A percentile compares a stretch with the other conserved stretches of the same genome.
These are phyloP conservation scores for Diversispora eburnea DNA, from an alignment of 192 early-diverging fungal species.

Conservation along the genomic window DNA sequence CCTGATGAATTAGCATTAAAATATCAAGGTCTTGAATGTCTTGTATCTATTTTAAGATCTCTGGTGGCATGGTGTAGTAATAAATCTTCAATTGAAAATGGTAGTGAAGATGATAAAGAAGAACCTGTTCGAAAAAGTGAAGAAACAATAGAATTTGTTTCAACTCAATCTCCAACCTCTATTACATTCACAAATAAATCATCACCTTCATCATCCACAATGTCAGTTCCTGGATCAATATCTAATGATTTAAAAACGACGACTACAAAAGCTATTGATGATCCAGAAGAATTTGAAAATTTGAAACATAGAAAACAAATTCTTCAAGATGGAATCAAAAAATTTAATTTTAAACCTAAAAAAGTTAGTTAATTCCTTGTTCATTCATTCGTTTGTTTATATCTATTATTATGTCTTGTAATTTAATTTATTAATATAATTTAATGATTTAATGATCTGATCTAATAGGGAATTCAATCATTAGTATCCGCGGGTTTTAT, in stretches of 20 bases:
- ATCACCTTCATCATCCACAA: constrained; percentile 32
- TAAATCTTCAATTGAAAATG: constrained; percentile 10
- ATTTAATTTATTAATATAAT: background rate
- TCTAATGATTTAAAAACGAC: background rate
- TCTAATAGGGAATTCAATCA: constrained; percentile 66
- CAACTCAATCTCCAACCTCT: background rate
- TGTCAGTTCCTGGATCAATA: background rate
- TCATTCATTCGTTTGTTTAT: background rate
- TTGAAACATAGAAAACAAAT: constrained; percentile 84
- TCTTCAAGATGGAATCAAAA: constrained; percentile 69
- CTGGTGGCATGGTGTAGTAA: constrained; percentile 67
- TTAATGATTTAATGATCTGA: background rate
- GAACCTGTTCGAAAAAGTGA: constrained; percentile 24
- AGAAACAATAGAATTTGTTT: constrained; percentile 27
- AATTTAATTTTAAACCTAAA: constrained; percentile 87
- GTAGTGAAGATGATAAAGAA: constrained; percentile 25
- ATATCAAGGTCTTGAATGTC: constrained; percentile 57
- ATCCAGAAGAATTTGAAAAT: constrained; percentile 80
- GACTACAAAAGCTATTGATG: constrained; percentile 53
- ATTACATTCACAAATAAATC: background rate
- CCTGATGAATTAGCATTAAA: constrained; percentile 46
- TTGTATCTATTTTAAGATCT: constrained; percentile 59
- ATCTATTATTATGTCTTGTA: background rate
- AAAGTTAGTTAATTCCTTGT: constrained; percentile 26
- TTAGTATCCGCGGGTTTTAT: constrained; percentile 68